These are phyloP conservation scores for Mycosphaerella arachidis DNA, from an alignment of 2,329 filamentous ascomycete genomes.

Conservation along the genomic window DNA sequence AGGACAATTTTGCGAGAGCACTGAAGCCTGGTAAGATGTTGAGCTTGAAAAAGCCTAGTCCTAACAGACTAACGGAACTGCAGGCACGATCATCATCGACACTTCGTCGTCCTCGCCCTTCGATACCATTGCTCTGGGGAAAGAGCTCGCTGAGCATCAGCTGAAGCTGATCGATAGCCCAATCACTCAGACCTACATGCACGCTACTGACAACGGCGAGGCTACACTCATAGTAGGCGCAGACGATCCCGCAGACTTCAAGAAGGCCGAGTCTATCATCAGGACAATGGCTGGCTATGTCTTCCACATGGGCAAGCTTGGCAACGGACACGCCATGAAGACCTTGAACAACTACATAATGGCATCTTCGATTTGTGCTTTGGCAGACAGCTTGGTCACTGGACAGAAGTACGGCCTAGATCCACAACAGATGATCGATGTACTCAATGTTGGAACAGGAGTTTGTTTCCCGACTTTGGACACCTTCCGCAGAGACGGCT, in stretches of 20 bases:
- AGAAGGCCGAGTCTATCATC: conserved; percentile 33
- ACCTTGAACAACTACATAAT: conserved; percentile 38
- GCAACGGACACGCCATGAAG: conserved; percentile 36
- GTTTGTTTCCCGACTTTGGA: conserved; percentile 36
- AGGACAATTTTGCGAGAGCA: conserved; percentile 27
- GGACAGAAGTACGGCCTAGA: conserved; percentile 37
- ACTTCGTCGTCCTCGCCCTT: conserved; percentile 36
- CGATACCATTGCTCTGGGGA: conserved; percentile 32
- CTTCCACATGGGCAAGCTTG: conserved; percentile 35
- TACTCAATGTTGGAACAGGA: conserved; percentile 40
- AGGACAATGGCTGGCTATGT: conserved; percentile 34
- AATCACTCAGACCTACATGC: conserved; percentile 37
- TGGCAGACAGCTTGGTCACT: conserved; percentile 31
- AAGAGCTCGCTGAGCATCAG: conserved; percentile 29
- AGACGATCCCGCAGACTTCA: conserved; percentile 24
- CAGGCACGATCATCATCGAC: conserved; percentile 33
- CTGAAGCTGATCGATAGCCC: conserved; percentile 35
- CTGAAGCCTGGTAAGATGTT: conserved; percentile 23
- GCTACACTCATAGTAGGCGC: conserved; percentile 36
- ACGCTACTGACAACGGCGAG: conserved; percentile 33
- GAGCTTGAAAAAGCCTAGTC: neutral
- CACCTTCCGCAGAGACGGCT: conserved; percentile 25
- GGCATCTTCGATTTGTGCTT: conserved; percentile 32
- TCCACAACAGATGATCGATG: conserved; percentile 39
- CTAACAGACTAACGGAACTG: neutral